phyloP scores from a whole-genome alignment of 495 filamentous ascomycete genomes.

The Penicillium alfredii region DNA sequence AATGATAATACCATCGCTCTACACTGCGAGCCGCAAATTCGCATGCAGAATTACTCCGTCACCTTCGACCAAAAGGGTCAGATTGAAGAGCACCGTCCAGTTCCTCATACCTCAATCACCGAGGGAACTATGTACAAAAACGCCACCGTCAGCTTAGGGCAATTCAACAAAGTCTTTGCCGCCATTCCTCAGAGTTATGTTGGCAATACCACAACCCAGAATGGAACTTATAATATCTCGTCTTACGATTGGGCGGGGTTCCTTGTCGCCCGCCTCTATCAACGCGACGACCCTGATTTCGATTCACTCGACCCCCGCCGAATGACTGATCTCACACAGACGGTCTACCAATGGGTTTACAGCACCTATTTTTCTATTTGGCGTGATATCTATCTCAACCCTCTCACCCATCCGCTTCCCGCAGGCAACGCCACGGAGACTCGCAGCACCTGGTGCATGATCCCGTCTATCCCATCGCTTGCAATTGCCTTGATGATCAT shows the following conservation, averaged over 20 bases:
- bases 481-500: slow-evolving; percentile 31
- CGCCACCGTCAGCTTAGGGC: slow-evolving; percentile 34
- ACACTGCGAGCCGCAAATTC: slow-evolving; percentile 30
- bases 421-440: slow-evolving; percentile 29
- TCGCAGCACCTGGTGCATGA: slow-evolving; percentile 32
- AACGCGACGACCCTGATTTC: slow-evolving; percentile 23
- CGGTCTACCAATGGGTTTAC: slow-evolving; percentile 40
- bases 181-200: slow-evolving; percentile 34
- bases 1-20: slow-evolving; percentile 33
- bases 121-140: slow-evolving; percentile 34
- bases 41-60: slow-evolving; percentile 24
- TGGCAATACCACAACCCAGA: slow-evolving; percentile 22
- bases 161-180: slow-evolving; percentile 40
- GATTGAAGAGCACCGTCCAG: slow-evolving; percentile 14
- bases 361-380: slow-evolving; percentile 39
- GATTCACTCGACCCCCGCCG: slow-evolving; percentile 20
- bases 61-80: slow-evolving; percentile 33
- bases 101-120: slow-evolving; percentile 19
- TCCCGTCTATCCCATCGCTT: slow-evolving; percentile 29
- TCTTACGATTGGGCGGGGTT: slow-evolving; percentile 42
- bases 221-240: slow-evolving; percentile 26
- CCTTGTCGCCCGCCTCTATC: slow-evolving; percentile 34
- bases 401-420: slow-evolving; percentile 12
- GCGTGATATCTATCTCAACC: slow-evolving; percentile 32
- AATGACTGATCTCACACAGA: slow-evolving; percentile 25